Evolutionary conservation across 192 early-diverging fungal genomes (phyloP).

Genomic region (Backusella parvicylindrica): DNA sequence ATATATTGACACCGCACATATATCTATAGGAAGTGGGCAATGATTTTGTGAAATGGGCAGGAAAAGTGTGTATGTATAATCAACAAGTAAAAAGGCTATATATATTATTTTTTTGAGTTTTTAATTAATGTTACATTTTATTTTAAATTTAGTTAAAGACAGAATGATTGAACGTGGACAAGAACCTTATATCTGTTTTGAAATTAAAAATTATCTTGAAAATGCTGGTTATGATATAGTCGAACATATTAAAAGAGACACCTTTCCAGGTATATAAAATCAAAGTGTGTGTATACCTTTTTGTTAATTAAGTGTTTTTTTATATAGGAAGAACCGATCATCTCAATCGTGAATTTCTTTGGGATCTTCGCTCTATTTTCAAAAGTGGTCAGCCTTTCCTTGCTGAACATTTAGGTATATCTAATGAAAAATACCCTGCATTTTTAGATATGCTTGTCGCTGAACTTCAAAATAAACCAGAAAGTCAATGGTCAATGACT

Average conservation of each 20-base stretch:
- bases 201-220: background rate
- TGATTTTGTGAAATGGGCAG: conserved; percentile 6
- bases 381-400: conserved; percentile 15
- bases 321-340: conserved; percentile 5
- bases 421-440: conserved; percentile 13
- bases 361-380: conserved; percentile 12
- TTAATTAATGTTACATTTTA: conserved; percentile 9
- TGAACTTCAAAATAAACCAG: conserved; percentile 16
- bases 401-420: background rate
- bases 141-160: conserved; percentile 6
- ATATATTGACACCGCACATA: background rate
- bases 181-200: conserved; percentile 15
- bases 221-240: background rate
- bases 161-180: conserved; percentile 16
- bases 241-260: background rate
- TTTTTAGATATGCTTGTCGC: conserved; percentile 2
- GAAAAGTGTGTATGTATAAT: conserved; percentile 7
- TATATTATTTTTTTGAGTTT: background rate
- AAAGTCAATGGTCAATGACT: conserved; percentile 10
- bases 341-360: conserved; percentile 17
- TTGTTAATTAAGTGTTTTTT: too few relatives aligned
- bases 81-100: background rate
- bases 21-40: conserved; percentile 14
- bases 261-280: conserved; percentile 9
- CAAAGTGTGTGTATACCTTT: too few relatives aligned